Conservation (phyloP, 2,329 filamentous ascomycete species). For the Aspergillus fumigatus region DNA sequence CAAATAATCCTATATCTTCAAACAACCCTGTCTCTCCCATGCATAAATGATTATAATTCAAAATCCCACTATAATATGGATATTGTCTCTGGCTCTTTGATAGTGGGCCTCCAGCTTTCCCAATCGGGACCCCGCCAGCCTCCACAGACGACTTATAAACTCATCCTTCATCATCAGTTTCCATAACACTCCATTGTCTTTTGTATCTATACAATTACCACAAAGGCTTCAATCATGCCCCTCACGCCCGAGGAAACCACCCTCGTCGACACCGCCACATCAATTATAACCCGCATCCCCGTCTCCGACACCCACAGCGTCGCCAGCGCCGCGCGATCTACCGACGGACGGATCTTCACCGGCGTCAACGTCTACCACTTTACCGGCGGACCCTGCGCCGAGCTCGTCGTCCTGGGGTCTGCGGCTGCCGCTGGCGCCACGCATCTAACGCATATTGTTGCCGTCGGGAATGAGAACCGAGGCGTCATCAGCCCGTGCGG, state of each 20-base stretch:
- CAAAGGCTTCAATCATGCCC: conserved; percentile 16
- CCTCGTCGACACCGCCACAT: conserved; percentile 16
- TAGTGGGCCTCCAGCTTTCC: no score
- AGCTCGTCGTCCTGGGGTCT: conserved; percentile 24
- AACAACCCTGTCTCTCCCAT: no score
- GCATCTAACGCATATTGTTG: conserved; percentile 22
- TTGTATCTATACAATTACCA: no score
- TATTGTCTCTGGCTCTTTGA: no score
- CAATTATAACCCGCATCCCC: conserved; percentile 18
- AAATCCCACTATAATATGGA: no score
- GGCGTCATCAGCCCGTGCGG: conserved; percentile 24
- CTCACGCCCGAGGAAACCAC: conserved; percentile 10
- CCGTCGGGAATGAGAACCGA: conserved; percentile 17
- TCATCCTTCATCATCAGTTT: no score
- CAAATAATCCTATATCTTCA: no score
- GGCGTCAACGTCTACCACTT: conserved; percentile 25
- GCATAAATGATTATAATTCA: no score
- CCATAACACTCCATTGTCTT: no score
- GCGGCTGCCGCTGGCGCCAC: conserved; percentile 19
- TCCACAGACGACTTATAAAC: no score
- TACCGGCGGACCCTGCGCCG: conserved; percentile 27
- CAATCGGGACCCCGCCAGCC: no score
- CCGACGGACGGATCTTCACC: conserved; percentile 19
- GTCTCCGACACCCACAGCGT: conserved; percentile 20
- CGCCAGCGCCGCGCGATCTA: conserved; percentile 14